A percentile compares a stretch with the other conserved stretches of the same genome.
Conservation (phyloP, 441 rosid genomes). For the Syzygium malaccense region DNA sequence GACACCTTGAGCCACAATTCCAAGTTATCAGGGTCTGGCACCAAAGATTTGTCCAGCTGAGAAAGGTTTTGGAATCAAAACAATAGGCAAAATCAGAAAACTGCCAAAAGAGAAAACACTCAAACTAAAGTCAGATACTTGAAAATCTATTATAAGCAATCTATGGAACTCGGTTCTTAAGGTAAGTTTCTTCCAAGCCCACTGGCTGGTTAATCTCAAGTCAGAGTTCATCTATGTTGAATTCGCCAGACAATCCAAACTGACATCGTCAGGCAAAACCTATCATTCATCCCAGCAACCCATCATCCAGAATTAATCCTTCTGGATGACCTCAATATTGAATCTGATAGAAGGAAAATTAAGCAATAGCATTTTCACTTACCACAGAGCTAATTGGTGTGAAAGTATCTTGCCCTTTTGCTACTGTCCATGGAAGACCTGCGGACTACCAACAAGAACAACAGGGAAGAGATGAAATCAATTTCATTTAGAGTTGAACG, state of each 20-base stretch:
- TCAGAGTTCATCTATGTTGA: rapidly evolving
- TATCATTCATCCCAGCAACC: neutral
- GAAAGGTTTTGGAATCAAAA: neutral
- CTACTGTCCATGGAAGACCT: slow-evolving; percentile 97
- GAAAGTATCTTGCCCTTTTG: slow-evolving; percentile 94
- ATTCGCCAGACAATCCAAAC: neutral
- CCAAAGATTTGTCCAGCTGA: slow-evolving; percentile 57
- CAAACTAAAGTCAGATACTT: neutral
- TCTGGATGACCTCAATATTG: neutral
- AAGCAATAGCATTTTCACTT: slow-evolving; percentile 21
- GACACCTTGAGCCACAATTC: slow-evolving; percentile 91
- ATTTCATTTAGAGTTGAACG: rapidly evolving
- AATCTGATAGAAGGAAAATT: neutral
- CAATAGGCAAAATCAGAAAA: neutral
- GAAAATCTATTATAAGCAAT: neutral
- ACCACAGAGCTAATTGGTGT: slow-evolving; percentile 90
- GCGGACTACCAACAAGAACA: slow-evolving; percentile 43
- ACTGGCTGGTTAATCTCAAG: neutral
- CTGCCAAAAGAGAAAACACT: neutral
- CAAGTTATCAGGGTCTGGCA: slow-evolving; percentile 70
- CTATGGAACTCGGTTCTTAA: neutral
- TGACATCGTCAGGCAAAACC: neutral
- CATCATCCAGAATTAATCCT: neutral
- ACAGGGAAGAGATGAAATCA: neutral
- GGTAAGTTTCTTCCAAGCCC: neutral